These are phyloP conservation scores for Tolypocladium tundrense DNA, from an alignment of 2,329 filamentous ascomycete genomes.

Conservation along the genomic window DNA sequence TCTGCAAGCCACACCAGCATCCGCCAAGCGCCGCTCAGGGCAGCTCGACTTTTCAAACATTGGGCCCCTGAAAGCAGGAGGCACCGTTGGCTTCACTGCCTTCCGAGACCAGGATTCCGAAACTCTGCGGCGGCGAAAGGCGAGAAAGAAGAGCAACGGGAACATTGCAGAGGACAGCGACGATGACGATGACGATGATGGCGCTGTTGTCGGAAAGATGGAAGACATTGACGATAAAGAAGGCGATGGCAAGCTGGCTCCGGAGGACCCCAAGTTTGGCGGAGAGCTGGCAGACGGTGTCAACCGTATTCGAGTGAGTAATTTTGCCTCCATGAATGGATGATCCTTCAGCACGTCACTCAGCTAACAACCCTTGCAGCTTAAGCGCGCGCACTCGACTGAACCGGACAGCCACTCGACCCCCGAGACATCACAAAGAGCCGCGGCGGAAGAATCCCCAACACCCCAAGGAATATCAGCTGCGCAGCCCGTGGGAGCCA, in stretches of 20 bases:
- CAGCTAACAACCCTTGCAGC: constrained; percentile 32
- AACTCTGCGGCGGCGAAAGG: constrained; percentile 42
- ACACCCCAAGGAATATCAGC: constrained; percentile 6
- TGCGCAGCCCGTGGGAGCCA: constrained; percentile 12
- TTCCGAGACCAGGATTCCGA: constrained; percentile 65
- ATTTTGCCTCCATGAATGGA: neutral
- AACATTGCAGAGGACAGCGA: constrained; percentile 63
- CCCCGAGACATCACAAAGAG: constrained; percentile 23
- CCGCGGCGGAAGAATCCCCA: constrained; percentile 34
- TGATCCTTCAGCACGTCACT: too few species aligned
- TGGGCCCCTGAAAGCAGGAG: constrained; percentile 73
- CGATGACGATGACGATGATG: constrained; percentile 59
- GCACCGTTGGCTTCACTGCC: constrained; percentile 79
- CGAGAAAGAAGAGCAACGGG: constrained; percentile 53
- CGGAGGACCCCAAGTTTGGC: constrained; percentile 62
- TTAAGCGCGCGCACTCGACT: constrained; percentile 70
- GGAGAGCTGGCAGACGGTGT: constrained; percentile 73
- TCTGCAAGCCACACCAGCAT: constrained; percentile 48
- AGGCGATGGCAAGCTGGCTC: constrained; percentile 46
- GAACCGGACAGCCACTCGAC: constrained; percentile 46
- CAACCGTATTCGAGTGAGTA: constrained; percentile 65
- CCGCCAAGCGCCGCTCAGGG: constrained; percentile 68
- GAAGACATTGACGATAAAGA: constrained; percentile 55
- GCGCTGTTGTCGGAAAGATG: constrained; percentile 52
- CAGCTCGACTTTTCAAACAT: constrained; percentile 80